Evolutionary conservation across 306 rosid species (phyloP).

Genomic region (Prunus davidiana): DNA sequence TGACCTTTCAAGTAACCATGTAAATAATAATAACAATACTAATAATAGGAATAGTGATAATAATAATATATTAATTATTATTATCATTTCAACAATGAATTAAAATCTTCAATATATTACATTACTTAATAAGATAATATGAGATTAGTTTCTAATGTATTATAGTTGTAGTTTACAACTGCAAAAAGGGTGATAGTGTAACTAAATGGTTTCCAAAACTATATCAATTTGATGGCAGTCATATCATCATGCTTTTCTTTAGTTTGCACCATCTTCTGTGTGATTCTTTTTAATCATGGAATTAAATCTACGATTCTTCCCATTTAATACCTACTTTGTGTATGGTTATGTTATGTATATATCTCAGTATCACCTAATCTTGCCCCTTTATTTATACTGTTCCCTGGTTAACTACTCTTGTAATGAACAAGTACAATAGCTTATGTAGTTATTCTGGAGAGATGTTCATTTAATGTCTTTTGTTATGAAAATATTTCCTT

Average conservation of each 20-base stretch:
- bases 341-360: background rate
- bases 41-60: too few species aligned
- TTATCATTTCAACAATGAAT: too few species aligned
- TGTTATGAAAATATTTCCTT: background rate
- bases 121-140: too few species aligned
- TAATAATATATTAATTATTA: too few species aligned
- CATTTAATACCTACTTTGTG: background rate
- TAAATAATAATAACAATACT: too few species aligned
- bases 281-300: background rate
- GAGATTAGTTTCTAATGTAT: too few species aligned
- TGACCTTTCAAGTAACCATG: background rate
- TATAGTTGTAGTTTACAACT: too few species aligned
- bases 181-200: too few species aligned
- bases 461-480: background rate
- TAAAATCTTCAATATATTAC: too few species aligned
- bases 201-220: background rate
- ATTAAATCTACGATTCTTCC: background rate
- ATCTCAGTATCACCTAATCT: background rate
- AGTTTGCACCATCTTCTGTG: background rate
- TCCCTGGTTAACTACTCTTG: background rate
- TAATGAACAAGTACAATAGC: background rate
- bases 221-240: background rate
- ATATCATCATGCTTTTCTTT: background rate
- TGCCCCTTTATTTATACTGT: background rate
- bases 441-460: background rate